Percentiles rank a stretch among this genome's conserved stretches.
These are phyloP conservation scores for Citrus maxima DNA, from an alignment of 345 rosid genomes.

Conservation along the genomic window DNA sequence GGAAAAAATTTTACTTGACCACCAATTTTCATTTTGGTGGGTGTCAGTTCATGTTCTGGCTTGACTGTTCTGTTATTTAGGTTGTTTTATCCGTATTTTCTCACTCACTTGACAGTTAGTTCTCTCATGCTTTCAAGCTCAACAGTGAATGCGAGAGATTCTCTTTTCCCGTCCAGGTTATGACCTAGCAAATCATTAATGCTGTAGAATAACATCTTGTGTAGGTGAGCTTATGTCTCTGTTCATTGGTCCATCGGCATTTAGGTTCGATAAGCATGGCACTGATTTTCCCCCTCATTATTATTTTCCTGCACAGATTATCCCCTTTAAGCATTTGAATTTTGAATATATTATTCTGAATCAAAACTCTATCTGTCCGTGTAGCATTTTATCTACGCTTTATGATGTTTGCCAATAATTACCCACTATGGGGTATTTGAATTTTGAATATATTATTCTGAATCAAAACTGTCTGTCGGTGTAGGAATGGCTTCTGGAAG, in stretches of 20 bases:
- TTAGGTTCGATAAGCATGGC: background rate
- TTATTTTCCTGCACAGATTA: background rate
- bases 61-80: background rate
- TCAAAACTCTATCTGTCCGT: background rate
- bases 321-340: background rate
- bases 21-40: background rate
- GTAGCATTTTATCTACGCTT: too few relatives aligned
- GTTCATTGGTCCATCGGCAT: background rate
- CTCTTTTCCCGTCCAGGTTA: background rate
- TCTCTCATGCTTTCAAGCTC: background rate
- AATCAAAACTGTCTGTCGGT: background rate
- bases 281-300: background rate
- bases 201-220: background rate
- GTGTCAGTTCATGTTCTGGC: background rate
- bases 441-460: background rate
- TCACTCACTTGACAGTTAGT: background rate
- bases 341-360: conserved; percentile 3
- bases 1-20: background rate
- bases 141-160: background rate
- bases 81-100: background rate
- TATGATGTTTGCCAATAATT: background rate
- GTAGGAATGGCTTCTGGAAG: conserved; percentile 6
- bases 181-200: background rate
- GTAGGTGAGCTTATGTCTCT: background rate
- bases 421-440: background rate